A percentile compares a stretch with the other conserved stretches of the same genome.
Evolutionary conservation across 495 filamentous ascomycete genomes (phyloP).

Genomic region (Aspergillus kassunensis): DNA sequence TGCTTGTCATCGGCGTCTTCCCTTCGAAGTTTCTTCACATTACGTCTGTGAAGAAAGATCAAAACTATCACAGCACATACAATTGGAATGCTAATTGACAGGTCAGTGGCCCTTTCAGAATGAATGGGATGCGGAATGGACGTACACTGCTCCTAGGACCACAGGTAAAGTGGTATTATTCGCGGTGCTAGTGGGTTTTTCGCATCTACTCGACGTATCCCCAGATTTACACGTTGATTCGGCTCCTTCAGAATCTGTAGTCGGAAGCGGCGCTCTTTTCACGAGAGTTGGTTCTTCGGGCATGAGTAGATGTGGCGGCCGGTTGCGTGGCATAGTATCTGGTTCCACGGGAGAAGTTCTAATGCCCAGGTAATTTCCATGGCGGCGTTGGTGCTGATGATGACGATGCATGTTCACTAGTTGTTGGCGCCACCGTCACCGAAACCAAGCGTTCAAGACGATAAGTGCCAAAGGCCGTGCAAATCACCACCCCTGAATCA

Average conservation of each 20-base stretch:
- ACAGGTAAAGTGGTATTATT: slow-evolving; percentile 69
- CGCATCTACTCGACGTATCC: slow-evolving; percentile 14
- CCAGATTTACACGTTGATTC: slow-evolving; percentile 9
- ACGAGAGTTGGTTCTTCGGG: slow-evolving; percentile 25
- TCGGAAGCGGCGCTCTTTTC: slow-evolving; percentile 24
- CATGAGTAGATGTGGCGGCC: slow-evolving; percentile 23
- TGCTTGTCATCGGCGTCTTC: slow-evolving; percentile 88
- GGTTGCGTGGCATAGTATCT: slow-evolving; percentile 27
- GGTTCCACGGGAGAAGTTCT: slow-evolving; percentile 22
- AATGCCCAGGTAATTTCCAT: slow-evolving; percentile 26
- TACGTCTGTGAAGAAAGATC: slow-evolving; percentile 72
- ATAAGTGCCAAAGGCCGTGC: background rate
- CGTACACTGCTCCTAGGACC: slow-evolving; percentile 78
- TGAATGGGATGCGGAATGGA: slow-evolving; percentile 16
- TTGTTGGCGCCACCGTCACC: background rate
- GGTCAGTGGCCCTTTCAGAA: slow-evolving; percentile 16
- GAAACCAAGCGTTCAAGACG: background rate
- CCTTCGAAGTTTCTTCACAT: slow-evolving; percentile 62
- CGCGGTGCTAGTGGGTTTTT: slow-evolving; percentile 47
- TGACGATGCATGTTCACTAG: slow-evolving; percentile 28
- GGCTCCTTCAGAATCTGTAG: slow-evolving; percentile 7
- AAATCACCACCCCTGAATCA: background rate
- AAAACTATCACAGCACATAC: slow-evolving; percentile 63
- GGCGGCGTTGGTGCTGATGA: slow-evolving; percentile 16
- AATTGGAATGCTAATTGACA: slow-evolving; percentile 65